A percentile compares a stretch with the other conserved stretches of the same genome.
Evolutionary conservation across 768 basidiomycete genomes (phyloP).

Genomic region (Pulveroboletus ravenelii): DNA sequence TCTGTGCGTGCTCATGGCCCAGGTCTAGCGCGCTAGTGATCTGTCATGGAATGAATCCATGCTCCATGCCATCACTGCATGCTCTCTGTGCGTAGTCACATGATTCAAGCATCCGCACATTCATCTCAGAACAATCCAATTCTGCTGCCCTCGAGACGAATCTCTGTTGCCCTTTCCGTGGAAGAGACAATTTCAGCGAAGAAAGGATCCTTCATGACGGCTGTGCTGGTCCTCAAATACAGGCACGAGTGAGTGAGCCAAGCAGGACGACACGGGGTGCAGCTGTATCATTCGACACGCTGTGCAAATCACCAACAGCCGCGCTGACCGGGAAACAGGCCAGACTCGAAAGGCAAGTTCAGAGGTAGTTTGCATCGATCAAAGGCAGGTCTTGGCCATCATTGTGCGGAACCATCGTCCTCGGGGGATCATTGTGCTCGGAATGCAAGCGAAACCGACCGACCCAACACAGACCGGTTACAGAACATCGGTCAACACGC

Average conservation of each 20-base stretch:
- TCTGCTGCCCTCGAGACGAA: slow-evolving; percentile 47
- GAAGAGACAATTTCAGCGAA: slow-evolving; percentile 39
- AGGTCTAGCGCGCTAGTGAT: slow-evolving; percentile 19
- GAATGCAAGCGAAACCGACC: slow-evolving; percentile 1
- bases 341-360: slow-evolving; percentile 24
- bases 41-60: background rate
- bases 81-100: slow-evolving; percentile 23
- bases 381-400: slow-evolving; percentile 33
- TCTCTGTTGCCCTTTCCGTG: slow-evolving; percentile 49
- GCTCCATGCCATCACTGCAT: slow-evolving; percentile 9
- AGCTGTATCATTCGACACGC: no score
- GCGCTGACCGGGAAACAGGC: slow-evolving; percentile 14
- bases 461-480: slow-evolving; percentile 19
- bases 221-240: slow-evolving; percentile 9
- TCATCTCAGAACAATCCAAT: slow-evolving; percentile 24
- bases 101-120: slow-evolving; percentile 4
- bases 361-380: slow-evolving; percentile 11
- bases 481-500: slow-evolving; percentile 14
- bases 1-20: slow-evolving; percentile 33
- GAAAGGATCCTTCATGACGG: slow-evolving; percentile 12
- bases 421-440: background rate
- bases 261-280: slow-evolving; percentile 2
- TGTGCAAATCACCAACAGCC: slow-evolving; percentile 3
- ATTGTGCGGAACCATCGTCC: background rate
- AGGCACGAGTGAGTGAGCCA: slow-evolving; percentile 13